A percentile compares a stretch with the other conserved stretches of the same genome.
Evolutionary conservation across 108 stramenopile species (phyloP).

Genomic region (Pseudonitzschia multistriata): DNA sequence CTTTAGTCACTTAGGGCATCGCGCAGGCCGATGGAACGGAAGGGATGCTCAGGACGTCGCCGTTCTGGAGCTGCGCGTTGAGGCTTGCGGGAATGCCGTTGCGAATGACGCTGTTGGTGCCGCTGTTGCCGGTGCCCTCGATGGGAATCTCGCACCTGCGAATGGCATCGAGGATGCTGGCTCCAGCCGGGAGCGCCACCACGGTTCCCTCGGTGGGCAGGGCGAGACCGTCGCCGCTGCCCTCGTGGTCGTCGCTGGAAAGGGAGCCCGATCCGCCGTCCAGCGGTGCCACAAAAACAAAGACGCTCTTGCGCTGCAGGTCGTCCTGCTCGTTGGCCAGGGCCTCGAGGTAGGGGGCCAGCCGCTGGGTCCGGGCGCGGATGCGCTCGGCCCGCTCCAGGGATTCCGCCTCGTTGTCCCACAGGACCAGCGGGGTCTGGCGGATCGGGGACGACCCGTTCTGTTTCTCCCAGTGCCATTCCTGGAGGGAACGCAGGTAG

Average conservation of each 20-base stretch:
- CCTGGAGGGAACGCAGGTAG: slow-evolving; percentile 62
- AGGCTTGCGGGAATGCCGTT: slow-evolving; percentile 50
- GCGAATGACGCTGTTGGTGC: slow-evolving; percentile 19
- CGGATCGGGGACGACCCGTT: slow-evolving; percentile 18
- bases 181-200: slow-evolving; percentile 67
- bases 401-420: slow-evolving; percentile 31
- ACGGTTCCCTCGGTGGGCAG: slow-evolving; percentile 46
- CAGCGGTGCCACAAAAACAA: slow-evolving; percentile 56
- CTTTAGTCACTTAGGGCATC: not conserved
- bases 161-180: slow-evolving; percentile 74
- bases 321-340: slow-evolving; percentile 65
- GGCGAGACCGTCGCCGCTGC: not conserved
- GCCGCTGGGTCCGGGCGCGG: slow-evolving; percentile 56
- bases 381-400: slow-evolving; percentile 57
- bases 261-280: not conserved
- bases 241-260: slow-evolving; percentile 8
- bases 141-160: slow-evolving; percentile 44
- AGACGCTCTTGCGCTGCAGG: slow-evolving; percentile 69
- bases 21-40: not conserved
- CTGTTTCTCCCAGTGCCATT: slow-evolving; percentile 59
- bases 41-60: slow-evolving; percentile 64
- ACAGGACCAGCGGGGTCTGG: slow-evolving; percentile 8
- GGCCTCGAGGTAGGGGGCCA: slow-evolving; percentile 81
- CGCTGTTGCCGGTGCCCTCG: slow-evolving; percentile 19
- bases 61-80: slow-evolving; percentile 53